A percentile compares a stretch with the other conserved stretches of the same genome.
These are phyloP conservation scores for Globisporangium spinosum DNA, from an alignment of 352 stramenopile species.

Conservation along the genomic window DNA sequence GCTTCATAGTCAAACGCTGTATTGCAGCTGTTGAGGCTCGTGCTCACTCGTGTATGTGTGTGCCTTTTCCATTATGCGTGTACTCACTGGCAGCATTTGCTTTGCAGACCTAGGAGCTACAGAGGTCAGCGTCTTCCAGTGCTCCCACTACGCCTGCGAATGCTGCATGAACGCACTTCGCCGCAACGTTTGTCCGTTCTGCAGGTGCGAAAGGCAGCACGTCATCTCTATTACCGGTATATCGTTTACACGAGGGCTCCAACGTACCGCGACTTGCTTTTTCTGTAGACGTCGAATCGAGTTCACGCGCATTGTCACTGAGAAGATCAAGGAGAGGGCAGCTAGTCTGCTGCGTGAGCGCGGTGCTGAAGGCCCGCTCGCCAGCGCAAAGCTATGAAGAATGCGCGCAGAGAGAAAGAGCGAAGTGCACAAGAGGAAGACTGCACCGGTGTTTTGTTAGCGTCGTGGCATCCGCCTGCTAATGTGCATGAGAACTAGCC, in stretches of 20 bases:
- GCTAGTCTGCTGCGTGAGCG: not conserved
- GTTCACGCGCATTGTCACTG: not conserved
- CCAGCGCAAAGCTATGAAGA: not conserved
- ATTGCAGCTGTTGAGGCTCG: not conserved
- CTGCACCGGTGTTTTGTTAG: no score
- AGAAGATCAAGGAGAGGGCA: constrained; percentile 2
- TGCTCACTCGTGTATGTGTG: not conserved
- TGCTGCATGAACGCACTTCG: constrained; percentile 22
- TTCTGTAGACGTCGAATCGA: not conserved
- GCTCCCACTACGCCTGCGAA: constrained; percentile 28
- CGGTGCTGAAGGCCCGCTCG: not conserved
- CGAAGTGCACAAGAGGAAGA: no score
- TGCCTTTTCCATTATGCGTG: not conserved
- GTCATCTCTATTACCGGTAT: no score
- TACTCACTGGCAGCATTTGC: not conserved
- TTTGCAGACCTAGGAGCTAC: constrained; percentile 16
- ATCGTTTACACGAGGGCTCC: no score
- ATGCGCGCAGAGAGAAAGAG: not conserved
- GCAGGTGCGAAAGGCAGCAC: not conserved
- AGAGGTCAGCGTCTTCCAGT: constrained; percentile 28
- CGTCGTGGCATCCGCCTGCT: no score
- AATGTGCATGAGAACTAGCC: not conserved
- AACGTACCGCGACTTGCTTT: not conserved
- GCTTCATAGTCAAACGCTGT: not conserved
- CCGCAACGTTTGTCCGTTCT: constrained; percentile 28